Evolutionary conservation across 2,329 filamentous ascomycete species (phyloP).

Genomic region (Calycina herbarum): DNA sequence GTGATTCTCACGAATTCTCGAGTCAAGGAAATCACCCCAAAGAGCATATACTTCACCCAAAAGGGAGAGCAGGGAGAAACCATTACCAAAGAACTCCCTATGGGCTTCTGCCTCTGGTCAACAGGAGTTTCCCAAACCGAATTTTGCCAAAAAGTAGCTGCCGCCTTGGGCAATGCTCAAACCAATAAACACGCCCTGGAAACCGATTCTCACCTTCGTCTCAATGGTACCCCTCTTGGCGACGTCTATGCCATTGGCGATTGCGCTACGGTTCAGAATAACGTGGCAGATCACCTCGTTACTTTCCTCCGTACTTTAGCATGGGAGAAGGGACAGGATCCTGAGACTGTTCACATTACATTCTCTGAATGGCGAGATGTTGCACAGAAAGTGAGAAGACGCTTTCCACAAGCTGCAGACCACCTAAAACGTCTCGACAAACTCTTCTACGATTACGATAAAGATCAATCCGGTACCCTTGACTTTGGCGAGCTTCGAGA

Average conservation of each 20-base stretch:
- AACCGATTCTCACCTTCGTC: constrained; percentile 87
- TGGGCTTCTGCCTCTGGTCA: constrained; percentile 97
- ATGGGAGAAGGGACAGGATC: constrained; percentile 89
- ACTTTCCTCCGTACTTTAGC: constrained; percentile 86
- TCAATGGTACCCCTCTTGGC: constrained; percentile 84
- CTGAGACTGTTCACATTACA: constrained; percentile 80
- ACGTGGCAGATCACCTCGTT: constrained; percentile 86
- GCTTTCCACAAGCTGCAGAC: constrained; percentile 85
- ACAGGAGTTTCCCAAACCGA: constrained; percentile 89
- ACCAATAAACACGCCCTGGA: constrained; percentile 90
- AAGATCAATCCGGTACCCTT: constrained; percentile 87
- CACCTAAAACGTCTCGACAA: constrained; percentile 88
- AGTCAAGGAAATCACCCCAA: constrained; percentile 81
- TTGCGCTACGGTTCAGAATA: constrained; percentile 96
- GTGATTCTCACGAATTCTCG: constrained; percentile 90
- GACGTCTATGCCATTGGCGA: constrained; percentile 97
- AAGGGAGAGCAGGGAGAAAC: constrained; percentile 70
- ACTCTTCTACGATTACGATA: constrained; percentile 89
- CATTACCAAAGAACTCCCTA: constrained; percentile 89
- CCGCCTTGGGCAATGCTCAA: constrained; percentile 74
- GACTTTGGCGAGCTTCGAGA: constrained; percentile 91
- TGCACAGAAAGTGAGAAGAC: constrained; percentile 77
- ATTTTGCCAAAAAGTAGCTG: constrained; percentile 73
- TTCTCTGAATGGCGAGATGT: constrained; percentile 88
- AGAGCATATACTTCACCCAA: constrained; percentile 89